Evolutionary conservation across 495 filamentous ascomycete genomes (phyloP).

Genomic region (Xylaria nigripes): DNA sequence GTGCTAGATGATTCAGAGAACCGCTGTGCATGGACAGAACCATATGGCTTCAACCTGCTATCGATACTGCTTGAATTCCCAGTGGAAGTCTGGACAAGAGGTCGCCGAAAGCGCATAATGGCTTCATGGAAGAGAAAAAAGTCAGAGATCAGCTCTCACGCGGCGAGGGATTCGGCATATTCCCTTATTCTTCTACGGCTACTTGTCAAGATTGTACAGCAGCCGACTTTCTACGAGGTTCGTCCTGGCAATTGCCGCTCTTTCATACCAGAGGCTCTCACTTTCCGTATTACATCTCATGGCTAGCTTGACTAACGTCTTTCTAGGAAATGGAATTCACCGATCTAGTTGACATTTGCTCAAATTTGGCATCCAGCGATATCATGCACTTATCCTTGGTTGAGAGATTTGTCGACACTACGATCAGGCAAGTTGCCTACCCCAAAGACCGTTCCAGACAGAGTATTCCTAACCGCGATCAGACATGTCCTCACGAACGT

Average conservation of each 20-base stretch:
- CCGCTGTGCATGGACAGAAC: constrained; percentile 20
- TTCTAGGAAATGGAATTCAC: constrained; percentile 30
- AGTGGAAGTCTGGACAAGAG: constrained; percentile 24
- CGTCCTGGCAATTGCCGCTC: background rate
- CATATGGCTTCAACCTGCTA: constrained; percentile 13
- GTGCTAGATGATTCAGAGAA: constrained; percentile 14
- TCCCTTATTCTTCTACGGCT: constrained; percentile 31
- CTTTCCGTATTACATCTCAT: background rate
- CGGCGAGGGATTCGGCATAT: constrained; percentile 15
- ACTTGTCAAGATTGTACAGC: constrained; percentile 39
- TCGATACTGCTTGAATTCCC: constrained; percentile 14
- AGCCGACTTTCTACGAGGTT: constrained; percentile 44
- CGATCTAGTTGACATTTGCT: constrained; percentile 27
- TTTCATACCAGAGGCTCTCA: background rate
- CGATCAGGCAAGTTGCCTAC: constrained; percentile 15
- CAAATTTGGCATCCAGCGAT: constrained; percentile 12
- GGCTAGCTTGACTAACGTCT: constrained; percentile 7
- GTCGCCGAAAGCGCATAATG: constrained; percentile 33
- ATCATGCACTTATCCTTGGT: constrained; percentile 6
- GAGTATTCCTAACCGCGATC: constrained; percentile 5
- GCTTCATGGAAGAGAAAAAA: constrained; percentile 24
- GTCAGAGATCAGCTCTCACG: constrained; percentile 8
- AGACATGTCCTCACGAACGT: constrained; percentile 23
- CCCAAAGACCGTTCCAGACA: background rate
- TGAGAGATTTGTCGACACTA: constrained; percentile 20